phyloP scores from a whole-genome alignment of 169 alveolate genomes.

The Babesia caballi region DNA sequence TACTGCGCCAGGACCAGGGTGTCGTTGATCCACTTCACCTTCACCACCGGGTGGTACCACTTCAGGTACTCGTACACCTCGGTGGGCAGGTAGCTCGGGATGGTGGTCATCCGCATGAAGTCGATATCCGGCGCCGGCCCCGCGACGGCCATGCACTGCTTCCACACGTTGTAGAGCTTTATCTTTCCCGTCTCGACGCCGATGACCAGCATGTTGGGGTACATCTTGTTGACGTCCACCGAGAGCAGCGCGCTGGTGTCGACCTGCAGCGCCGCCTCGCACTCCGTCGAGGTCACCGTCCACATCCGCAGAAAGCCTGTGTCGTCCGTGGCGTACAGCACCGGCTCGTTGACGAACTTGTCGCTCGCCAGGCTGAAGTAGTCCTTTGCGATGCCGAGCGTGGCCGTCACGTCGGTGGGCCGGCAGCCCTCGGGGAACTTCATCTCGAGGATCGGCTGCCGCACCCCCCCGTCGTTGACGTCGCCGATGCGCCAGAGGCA shows the following conservation, averaged over 20 bases:
- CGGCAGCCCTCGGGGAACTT: slow-evolving; percentile 35
- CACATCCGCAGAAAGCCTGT: slow-evolving; percentile 52
- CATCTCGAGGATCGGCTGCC: slow-evolving; percentile 40
- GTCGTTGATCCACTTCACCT: slow-evolving; percentile 60
- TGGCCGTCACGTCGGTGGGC: slow-evolving; percentile 57
- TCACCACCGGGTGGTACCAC: slow-evolving; percentile 64
- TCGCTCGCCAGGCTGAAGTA: background rate
- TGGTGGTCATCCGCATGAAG: slow-evolving; percentile 23
- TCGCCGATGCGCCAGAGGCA: slow-evolving; percentile 54
- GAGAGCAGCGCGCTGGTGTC: slow-evolving; percentile 49
- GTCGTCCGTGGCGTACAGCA: slow-evolving; percentile 51
- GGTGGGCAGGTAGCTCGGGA: slow-evolving; percentile 60
- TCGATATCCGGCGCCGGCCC: slow-evolving; percentile 21
- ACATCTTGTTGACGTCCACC: slow-evolving; percentile 50
- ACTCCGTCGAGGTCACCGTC: slow-evolving; percentile 3
- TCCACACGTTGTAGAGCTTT: slow-evolving; percentile 42
- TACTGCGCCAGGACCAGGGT: slow-evolving; percentile 40
- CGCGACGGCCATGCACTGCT: slow-evolving; percentile 22
- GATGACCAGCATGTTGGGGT: slow-evolving; percentile 57
- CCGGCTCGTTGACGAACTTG: slow-evolving; percentile 33
- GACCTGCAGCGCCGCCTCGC: slow-evolving; percentile 29
- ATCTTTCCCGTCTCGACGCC: slow-evolving; percentile 62
- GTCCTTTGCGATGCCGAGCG: slow-evolving; percentile 39
- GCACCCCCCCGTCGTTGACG: background rate
- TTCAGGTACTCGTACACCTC: slow-evolving; percentile 54